Evolutionary conservation across 495 filamentous ascomycete genomes (phyloP), one percentile per base, ranked within the genome.

Genomic region (Chaetomium tenue): DNA sequence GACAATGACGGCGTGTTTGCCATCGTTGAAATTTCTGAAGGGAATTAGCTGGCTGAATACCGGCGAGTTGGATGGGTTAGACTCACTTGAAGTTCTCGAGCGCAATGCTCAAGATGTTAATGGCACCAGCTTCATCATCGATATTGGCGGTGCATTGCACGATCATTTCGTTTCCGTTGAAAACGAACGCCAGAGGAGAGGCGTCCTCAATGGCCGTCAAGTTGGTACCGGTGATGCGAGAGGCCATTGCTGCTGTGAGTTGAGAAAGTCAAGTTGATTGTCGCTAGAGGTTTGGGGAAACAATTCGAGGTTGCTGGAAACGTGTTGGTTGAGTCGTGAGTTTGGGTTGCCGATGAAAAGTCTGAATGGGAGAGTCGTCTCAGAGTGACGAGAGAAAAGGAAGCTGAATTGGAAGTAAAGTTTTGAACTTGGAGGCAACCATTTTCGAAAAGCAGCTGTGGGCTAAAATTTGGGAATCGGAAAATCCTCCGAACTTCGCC

Each of bases 101-200:
- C 18, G 46, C 59, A n/a, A 18, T 6, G 6, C 39, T 30, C 11
- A 62, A 7, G 23, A 23, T 7, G 0, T n/a, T 23, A 5, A 58
- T 18, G 25, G 59, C 42, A 50, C 25, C 58, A 8, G 42, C 39
- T 26, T 50, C 2, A 3, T 65, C 63, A 39, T 65, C 56, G 18
- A 9, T 39, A 39, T 55, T 57, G 20, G 64, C 53, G 7, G 53
- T 61, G 44, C 53, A 61, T 11, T 66, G 64, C 30, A 66, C 54
- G 13, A 66, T 57, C 52, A 61, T 62, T 30, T 66, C 64, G 25
- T 57, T 63, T n/a, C 61, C 61, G n/a, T 5, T 25, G 53, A 63
- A 63, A 22, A 58, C 39, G n/a, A 63, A 63, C 2, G 61, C 51
- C 42, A 63, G n/a, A 13, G 53, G 61, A 26, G 61, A 25, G 23